Evolutionary conservation across 2,329 filamentous ascomycete species (phyloP), one percentile per base, ranked within the genome.

Genomic region (Ophioceras dolichostomum): DNA sequence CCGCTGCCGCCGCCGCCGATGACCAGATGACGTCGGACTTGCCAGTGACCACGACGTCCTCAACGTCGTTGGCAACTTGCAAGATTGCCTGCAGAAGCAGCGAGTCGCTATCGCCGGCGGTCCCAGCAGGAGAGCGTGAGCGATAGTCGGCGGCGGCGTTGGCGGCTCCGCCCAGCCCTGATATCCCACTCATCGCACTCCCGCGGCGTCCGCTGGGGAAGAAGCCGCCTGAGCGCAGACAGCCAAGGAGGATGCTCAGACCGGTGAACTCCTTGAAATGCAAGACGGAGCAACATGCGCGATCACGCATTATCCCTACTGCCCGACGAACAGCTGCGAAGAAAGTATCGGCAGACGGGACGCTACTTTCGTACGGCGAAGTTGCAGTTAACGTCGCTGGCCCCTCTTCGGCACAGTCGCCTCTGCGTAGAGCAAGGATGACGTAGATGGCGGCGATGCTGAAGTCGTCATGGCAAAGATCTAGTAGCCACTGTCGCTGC

Each of bases 391-490:
- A n/a, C n/a, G n/a, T n/a, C n/a, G n/a, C n/a, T n/a, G n/a, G n/a
- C n/a, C n/a, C n/a, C n/a, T n/a, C n/a, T n/a, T 32, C 36, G 33
- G 34, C 37, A 26, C 43, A 41, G 19, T 42, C 40, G 10, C 34
- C 37, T 3, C 39, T 30, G 8, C 46, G 45, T n/a, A 45, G 30
- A 2, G 42, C 38, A 2, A 49, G 34, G 4, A 45, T 36, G 29
- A 45, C 34, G 37, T 48, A 45, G 10, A 47, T 32, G 31, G 51
- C 39, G 1, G 49, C 49, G 1, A 43, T 42, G 10, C 39, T 42
- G 33, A 51, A 50, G 40, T 49, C 44, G 33, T 49, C 49, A 27
- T 47, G 47, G 38, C 47, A 49, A 4, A 53, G 34, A 29, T 51
- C 43, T 5, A 49, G 31, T 3, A 53, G 42, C 44, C 48, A 51